Evolutionary conservation across 768 basidiomycete species (phyloP), one percentile per base, ranked within the genome.

Genomic region (Xerocomellus dryophilus): DNA sequence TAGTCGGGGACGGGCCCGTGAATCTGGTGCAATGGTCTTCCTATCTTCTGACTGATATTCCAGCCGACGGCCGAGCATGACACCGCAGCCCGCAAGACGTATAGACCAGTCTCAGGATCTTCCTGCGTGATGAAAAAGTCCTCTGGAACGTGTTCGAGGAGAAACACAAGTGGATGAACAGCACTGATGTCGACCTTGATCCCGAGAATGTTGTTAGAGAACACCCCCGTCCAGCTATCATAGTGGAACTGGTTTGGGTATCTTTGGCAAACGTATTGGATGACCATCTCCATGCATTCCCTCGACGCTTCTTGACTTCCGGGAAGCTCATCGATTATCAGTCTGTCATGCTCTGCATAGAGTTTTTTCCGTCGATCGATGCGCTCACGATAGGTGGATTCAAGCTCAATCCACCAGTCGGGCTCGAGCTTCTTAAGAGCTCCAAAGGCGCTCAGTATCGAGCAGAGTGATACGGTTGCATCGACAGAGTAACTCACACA

Each of bases 341-440:
- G 61, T 41, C 72, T 73, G 7, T 76, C 77, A 51, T 77, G 73
- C 21, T 66, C 35, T 4, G 60, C 56, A 51, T 76, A 73, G 9
- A 81, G 68, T 25, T 64, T 56, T 53, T 71, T 73, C 34, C 80
- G 71, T 40, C 81, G 75, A 2, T 64, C 57, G 32, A 82, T 71
- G 32, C 78, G 73, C 43, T 72, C 67, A 0, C 66, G 65, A 61
- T 82, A 81, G 0, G 79, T 78, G 6, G 77, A 78, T 56, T 82
- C 80, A 15, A 82, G 71, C 52, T 82, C 81, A n/a, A 82, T 65
- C 79, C 79, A 81, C 66, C 74, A 81, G 56, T 82, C 78, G 5
- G 77, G 75, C 45, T 82, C 80, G 58, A 82, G 68, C 41, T 66
- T 72, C 65, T 73, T 74, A 23, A 82, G 59, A 29, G 79, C 81